Conservation (phyloP, 768 basidiomycete genomes). For the Lenzites betulinus region DNA sequence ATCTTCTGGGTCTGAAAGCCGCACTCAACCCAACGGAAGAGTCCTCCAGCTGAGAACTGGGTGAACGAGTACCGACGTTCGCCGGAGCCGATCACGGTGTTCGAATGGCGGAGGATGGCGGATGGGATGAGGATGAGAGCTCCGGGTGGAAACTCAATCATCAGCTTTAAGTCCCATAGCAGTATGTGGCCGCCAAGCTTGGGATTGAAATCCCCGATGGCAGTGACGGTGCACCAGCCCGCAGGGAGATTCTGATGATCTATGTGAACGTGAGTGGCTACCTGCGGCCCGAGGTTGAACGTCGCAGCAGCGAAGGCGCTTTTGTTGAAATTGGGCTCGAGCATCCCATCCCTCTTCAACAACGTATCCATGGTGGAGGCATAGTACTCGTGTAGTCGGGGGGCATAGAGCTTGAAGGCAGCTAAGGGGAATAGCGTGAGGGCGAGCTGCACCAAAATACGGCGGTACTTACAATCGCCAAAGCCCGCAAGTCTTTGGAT, state of each 20-base stretch:
- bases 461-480: no score
- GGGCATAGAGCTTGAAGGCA: no score
- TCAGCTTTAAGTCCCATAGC: conserved; percentile 29
- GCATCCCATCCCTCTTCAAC: background rate
- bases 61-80: conserved; percentile 29
- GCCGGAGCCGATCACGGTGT: conserved; percentile 11
- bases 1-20: conserved; percentile 17
- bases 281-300: conserved; percentile 34
- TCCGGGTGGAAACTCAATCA: conserved; percentile 31
- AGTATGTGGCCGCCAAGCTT: conserved; percentile 36
- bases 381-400: no score
- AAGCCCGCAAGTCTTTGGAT: no score
- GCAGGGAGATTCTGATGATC: conserved; percentile 36
- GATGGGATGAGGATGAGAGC: conserved; percentile 30
- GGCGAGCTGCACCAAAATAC: no score
- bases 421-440: no score
- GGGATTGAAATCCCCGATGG: conserved; percentile 33
- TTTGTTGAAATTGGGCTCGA: conserved; percentile 26
- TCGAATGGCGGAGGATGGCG: conserved; percentile 3
- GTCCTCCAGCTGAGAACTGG: no score
- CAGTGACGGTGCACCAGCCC: conserved; percentile 37
- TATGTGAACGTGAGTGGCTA: conserved; percentile 22
- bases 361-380: no score
- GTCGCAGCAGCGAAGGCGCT: conserved; percentile 30
- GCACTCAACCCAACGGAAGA: conserved; percentile 32